Percentiles rank a stretch among this genome's conserved stretches.
phyloP scores from a whole-genome alignment of 176 grass and related monocot genomes.

The Rhynchospora pubera region DNA sequence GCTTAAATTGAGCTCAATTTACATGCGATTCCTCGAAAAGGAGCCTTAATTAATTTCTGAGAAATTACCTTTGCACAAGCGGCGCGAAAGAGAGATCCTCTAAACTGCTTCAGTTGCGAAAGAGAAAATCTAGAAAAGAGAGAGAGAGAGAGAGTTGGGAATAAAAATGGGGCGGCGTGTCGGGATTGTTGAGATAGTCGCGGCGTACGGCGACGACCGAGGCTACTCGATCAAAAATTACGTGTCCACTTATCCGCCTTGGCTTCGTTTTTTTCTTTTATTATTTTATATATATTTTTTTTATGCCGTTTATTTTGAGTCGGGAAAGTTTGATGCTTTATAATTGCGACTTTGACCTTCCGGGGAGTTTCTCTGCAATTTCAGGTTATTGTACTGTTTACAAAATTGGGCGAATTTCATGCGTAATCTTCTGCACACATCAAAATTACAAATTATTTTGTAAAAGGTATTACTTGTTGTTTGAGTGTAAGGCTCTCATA shows the following conservation, averaged over 20 bases:
- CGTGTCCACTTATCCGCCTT: slow-evolving; percentile 1
- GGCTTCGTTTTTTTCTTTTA: neutral
- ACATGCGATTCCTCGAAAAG: no score
- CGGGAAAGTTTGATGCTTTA: no score
- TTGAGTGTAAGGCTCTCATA: no score
- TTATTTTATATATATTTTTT: neutral
- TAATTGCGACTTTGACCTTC: no score
- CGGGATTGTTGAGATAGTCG: neutral
- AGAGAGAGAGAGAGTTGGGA: neutral
- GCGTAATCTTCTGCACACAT: neutral
- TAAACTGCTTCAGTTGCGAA: no score
- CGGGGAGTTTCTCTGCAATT: neutral
- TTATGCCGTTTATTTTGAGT: neutral
- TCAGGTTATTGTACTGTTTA: neutral
- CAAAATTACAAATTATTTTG: no score
- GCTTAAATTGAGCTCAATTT: no score
- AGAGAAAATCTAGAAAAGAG: no score
- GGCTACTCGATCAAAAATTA: neutral
- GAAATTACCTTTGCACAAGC: no score
- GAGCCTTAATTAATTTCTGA: no score
- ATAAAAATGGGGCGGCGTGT: neutral
- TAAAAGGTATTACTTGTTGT: no score
- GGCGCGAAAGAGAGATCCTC: no score
- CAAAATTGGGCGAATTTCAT: neutral
- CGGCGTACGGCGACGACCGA: neutral